A percentile compares a stretch with the other conserved stretches of the same genome.
phyloP scores from a whole-genome alignment of 2,329 filamentous ascomycete genomes.

The Hypoxylon sp. region DNA sequence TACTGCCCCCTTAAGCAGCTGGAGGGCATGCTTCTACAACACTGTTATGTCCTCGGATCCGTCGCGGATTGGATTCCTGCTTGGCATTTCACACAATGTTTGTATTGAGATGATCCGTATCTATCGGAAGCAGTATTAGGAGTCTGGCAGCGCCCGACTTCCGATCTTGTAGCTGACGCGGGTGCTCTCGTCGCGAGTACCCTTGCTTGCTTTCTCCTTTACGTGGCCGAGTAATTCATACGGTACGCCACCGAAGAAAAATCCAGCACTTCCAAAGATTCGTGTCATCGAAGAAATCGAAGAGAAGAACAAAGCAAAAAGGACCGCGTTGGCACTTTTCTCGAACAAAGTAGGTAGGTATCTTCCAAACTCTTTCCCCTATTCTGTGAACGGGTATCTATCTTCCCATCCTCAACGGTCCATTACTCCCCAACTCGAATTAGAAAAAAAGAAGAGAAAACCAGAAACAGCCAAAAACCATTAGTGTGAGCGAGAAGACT shows the following conservation, averaged over 20 bases:
- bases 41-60: background rate
- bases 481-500: conserved; percentile 14
- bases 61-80: background rate
- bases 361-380: conserved; percentile 31
- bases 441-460: no score
- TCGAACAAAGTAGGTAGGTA: conserved; percentile 30
- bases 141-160: conserved; percentile 3
- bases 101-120: conserved; percentile 29
- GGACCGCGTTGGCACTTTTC: conserved; percentile 13
- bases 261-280: conserved; percentile 18
- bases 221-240: conserved; percentile 1
- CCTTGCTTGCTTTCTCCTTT: conserved; percentile 13
- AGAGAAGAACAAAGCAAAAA: conserved; percentile 25
- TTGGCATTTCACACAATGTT: conserved; percentile 8
- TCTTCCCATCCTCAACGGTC: conserved; percentile 23
- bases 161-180: conserved; percentile 1
- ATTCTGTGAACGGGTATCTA: conserved; percentile 32
- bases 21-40: no score
- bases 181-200: background rate
- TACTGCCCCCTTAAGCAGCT: no score
- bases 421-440: conserved; percentile 32
- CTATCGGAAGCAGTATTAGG: conserved; percentile 15
- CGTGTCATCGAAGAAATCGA: conserved; percentile 22
- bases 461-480: conserved; percentile 27
- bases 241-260: conserved; percentile 6